Conservation (phyloP, 2,329 filamentous ascomycete genomes). For the Xylaria sp. region DNA sequence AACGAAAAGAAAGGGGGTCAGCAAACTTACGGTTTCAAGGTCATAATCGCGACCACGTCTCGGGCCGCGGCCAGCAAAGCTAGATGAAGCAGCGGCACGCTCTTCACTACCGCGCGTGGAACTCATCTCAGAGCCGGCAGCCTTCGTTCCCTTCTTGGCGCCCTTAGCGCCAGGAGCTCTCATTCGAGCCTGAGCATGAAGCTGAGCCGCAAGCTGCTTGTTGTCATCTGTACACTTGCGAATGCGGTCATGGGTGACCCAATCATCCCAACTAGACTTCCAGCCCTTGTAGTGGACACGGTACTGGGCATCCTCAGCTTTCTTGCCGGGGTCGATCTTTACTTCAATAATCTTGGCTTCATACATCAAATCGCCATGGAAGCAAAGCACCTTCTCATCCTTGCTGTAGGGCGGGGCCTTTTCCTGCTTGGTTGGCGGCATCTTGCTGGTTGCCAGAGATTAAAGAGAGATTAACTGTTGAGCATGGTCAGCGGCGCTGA, state of each 20-base stretch:
- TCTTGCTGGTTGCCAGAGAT: no score
- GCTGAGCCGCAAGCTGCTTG: conserved; percentile 74
- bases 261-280: conserved; percentile 99
- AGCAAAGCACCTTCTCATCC: conserved; percentile 94
- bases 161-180: conserved; percentile 39
- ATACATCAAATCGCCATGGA: conserved; percentile 94
- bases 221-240: conserved; percentile 95
- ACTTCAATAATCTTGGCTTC: conserved; percentile 93
- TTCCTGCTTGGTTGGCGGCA: conserved; percentile 40
- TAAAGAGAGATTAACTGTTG: neutral
- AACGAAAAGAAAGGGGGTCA: conserved; percentile 10
- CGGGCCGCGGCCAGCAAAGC: conserved; percentile 60
- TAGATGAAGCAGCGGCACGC: conserved; percentile 56
- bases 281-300: conserved; percentile 98
- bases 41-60: conserved; percentile 75
- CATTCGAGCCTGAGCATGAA: conserved; percentile 54
- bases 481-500: neutral
- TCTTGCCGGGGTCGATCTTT: conserved; percentile 27
- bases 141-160: conserved; percentile 43
- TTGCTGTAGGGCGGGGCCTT: conserved; percentile 52
- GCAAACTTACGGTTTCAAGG: conserved; percentile 65
- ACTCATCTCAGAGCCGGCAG: conserved; percentile 52
- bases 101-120: conserved; percentile 74
- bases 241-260: conserved; percentile 89
- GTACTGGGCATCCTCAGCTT: conserved; percentile 69